phyloP scores from a whole-genome alignment of 2,329 filamentous ascomycete species.

The Cryphonectria radicalis region DNA sequence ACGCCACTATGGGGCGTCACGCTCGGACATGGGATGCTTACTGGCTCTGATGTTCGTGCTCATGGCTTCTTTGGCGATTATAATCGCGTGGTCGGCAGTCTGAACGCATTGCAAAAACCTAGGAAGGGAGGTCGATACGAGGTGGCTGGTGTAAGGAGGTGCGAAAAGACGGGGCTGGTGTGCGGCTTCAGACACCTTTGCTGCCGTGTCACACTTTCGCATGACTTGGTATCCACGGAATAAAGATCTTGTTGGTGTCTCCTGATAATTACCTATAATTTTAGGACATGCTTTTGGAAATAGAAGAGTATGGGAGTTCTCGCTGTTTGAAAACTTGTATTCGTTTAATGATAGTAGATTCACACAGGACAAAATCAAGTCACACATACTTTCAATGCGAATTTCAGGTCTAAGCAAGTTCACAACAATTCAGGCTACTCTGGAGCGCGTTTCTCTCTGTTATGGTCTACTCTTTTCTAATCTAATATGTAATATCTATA shows the following conservation, averaged over 20 bases:
- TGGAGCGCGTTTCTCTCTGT: background rate
- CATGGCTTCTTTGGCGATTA: conserved; percentile 62
- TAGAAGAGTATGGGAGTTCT: too few species aligned
- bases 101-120: conserved; percentile 43
- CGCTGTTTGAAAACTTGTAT: too few species aligned
- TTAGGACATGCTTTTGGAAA: too few species aligned
- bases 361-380: too few species aligned
- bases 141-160: conserved; percentile 48
- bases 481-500: background rate
- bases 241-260: too few species aligned
- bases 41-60: conserved; percentile 47
- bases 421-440: too few species aligned
- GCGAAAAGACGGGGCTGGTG: conserved; percentile 45
- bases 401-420: too few species aligned
- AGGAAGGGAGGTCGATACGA: conserved; percentile 46
- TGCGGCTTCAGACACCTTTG: conserved; percentile 36
- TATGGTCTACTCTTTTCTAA: background rate
- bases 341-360: too few species aligned
- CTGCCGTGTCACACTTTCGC: background rate
- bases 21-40: conserved; percentile 59
- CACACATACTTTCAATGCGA: too few species aligned
- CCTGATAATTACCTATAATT: too few species aligned
- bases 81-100: conserved; percentile 43
- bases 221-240: too few species aligned
- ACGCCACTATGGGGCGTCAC: conserved; percentile 55